A percentile compares a stretch with the other conserved stretches of the same genome.
These are phyloP conservation scores for Fistulina hepatica DNA, from an alignment of 1,284 basidiomycete species.

Conservation along the genomic window DNA sequence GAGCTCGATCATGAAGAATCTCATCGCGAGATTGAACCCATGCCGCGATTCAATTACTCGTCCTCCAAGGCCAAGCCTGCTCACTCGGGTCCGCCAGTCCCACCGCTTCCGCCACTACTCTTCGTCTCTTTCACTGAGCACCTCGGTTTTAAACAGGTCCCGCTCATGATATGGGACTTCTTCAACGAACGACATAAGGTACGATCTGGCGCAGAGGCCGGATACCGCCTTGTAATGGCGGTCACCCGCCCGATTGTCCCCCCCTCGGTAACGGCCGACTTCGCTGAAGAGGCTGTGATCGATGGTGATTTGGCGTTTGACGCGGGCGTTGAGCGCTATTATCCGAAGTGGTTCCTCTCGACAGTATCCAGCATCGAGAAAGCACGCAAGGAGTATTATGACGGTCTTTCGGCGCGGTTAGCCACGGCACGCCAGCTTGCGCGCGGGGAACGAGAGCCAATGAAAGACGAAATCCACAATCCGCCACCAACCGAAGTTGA, in stretches of 20 bases:
- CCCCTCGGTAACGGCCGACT: slow-evolving; percentile 11
- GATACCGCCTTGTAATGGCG: slow-evolving; percentile 61
- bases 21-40: slow-evolving; percentile 20
- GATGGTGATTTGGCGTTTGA: slow-evolving; percentile 70
- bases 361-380: slow-evolving; percentile 51
- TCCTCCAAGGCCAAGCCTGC: slow-evolving; percentile 17
- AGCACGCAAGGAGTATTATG: slow-evolving; percentile 71
- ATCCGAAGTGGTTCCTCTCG: too few species aligned
- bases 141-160: slow-evolving; percentile 81
- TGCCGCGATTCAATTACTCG: slow-evolving; percentile 16
- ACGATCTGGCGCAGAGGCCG: slow-evolving; percentile 71
- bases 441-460: slow-evolving; percentile 70
- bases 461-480: slow-evolving; percentile 71
- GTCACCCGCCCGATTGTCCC: slow-evolving; percentile 49
- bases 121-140: slow-evolving; percentile 83
- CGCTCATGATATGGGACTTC: slow-evolving; percentile 83
- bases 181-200: slow-evolving; percentile 87
- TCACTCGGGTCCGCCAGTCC: slow-evolving; percentile 51
- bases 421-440: slow-evolving; percentile 68
- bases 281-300: slow-evolving; percentile 19
- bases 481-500: slow-evolving; percentile 85
- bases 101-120: slow-evolving; percentile 74
- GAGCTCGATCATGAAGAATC: slow-evolving; percentile 33
- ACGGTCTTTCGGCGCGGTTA: slow-evolving; percentile 59
- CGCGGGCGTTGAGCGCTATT: slow-evolving; percentile 53